These are phyloP conservation scores for Talaromyces sp. DNA, from an alignment of 2,329 filamentous ascomycete genomes.

Conservation along the genomic window DNA sequence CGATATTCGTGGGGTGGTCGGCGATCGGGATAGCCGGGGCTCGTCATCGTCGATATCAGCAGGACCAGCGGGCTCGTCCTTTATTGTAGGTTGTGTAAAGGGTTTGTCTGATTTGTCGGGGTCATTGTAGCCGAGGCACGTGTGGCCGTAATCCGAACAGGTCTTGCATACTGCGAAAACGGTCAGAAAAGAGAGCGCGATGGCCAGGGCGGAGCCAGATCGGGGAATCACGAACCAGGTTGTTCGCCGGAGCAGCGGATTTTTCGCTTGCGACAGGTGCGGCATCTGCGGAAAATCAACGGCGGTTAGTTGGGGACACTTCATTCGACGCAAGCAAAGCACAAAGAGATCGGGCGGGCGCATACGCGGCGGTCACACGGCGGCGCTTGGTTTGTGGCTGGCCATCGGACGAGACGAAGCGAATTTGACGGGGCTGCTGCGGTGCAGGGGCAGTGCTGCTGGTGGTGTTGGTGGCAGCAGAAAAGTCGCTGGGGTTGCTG, in stretches of 20 bases:
- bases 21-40: slow-evolving; percentile 3
- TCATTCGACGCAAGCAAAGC: background rate
- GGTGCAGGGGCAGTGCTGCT: slow-evolving; percentile 12
- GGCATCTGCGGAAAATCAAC: slow-evolving; percentile 46
- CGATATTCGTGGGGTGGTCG: slow-evolving; percentile 11
- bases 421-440: slow-evolving; percentile 48
- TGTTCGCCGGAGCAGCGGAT: slow-evolving; percentile 70
- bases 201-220: background rate
- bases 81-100: slow-evolving; percentile 20
- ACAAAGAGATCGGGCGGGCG: slow-evolving; percentile 5
- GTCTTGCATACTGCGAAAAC: slow-evolving; percentile 56
- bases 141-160: slow-evolving; percentile 65
- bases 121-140: slow-evolving; percentile 63
- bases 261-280: slow-evolving; percentile 71
- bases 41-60: slow-evolving; percentile 16
- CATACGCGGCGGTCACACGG: slow-evolving; percentile 73
- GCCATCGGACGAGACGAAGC: slow-evolving; percentile 78
- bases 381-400: slow-evolving; percentile 74
- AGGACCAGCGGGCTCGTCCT: slow-evolving; percentile 14
- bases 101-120: slow-evolving; percentile 24
- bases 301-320: background rate
- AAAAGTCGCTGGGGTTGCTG: slow-evolving; percentile 19
- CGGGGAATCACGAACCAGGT: slow-evolving; percentile 41
- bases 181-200: slow-evolving; percentile 8
- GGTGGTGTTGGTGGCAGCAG: background rate